Conservation (phyloP, 2,329 filamentous ascomycete genomes). For the Alternaria dauci region DNA sequence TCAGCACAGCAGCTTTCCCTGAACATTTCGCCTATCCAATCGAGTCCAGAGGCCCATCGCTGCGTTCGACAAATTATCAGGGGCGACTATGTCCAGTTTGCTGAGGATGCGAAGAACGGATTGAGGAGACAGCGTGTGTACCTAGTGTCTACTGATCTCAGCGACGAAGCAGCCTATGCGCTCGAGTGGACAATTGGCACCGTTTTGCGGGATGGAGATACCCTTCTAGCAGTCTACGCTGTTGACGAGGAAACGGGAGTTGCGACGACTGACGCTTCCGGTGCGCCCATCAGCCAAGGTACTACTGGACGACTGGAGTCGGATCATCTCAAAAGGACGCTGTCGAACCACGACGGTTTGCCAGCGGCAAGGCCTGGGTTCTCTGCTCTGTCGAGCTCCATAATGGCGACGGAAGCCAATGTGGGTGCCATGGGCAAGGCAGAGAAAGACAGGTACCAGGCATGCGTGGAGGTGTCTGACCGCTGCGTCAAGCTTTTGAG, state of each 20-base stretch:
- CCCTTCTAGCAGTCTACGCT: constrained; percentile 90
- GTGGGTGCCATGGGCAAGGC: constrained; percentile 57
- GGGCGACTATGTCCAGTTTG: constrained; percentile 81
- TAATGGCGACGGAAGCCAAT: constrained; percentile 47
- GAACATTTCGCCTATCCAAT: constrained; percentile 80
- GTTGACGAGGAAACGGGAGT: constrained; percentile 79
- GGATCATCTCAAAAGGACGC: constrained; percentile 72
- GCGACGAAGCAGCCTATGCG: constrained; percentile 92
- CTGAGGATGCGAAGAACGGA: constrained; percentile 79
- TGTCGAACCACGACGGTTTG: constrained; percentile 57
- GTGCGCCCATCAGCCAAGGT: constrained; percentile 72
- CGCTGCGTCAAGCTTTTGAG: constrained; percentile 84
- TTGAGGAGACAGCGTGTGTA: constrained; percentile 85
- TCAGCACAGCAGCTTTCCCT: constrained; percentile 85
- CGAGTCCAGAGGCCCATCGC: constrained; percentile 77
- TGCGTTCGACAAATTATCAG: constrained; percentile 90
- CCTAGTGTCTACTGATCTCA: constrained; percentile 93
- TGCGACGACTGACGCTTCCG: constrained; percentile 60
- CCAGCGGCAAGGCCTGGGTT: constrained; percentile 38
- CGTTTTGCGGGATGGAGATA: constrained; percentile 92
- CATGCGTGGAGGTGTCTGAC: constrained; percentile 84
- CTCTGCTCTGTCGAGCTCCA: constrained; percentile 46
- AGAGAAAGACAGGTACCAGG: constrained; percentile 81
- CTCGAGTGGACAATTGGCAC: constrained; percentile 98
- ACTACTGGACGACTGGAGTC: constrained; percentile 77